Conservation (phyloP, 2,329 filamentous ascomycete genomes). For the Nemania sp. region DNA sequence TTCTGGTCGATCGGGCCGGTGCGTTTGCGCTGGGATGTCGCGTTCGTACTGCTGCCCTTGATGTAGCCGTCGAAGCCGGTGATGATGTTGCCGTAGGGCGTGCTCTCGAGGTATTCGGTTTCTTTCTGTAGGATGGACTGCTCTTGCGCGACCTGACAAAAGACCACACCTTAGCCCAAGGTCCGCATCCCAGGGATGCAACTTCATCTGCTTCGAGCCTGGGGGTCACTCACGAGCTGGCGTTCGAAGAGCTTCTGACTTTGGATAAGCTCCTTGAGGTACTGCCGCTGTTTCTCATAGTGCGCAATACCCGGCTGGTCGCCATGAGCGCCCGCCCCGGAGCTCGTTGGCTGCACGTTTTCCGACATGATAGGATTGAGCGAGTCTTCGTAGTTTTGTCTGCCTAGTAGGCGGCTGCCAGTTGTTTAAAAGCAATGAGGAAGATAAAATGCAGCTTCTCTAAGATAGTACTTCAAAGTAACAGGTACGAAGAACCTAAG, state of each 20-base stretch:
- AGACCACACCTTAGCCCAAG: slow-evolving; percentile 11
- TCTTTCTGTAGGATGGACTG: slow-evolving; percentile 85
- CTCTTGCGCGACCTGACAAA: slow-evolving; percentile 63
- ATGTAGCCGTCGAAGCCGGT: slow-evolving; percentile 98
- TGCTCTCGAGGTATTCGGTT: slow-evolving; percentile 87
- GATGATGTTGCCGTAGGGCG: slow-evolving; percentile 90
- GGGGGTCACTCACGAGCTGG: slow-evolving; percentile 33
- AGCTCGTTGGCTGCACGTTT: slow-evolving; percentile 36
- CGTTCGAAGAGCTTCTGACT: slow-evolving; percentile 36
- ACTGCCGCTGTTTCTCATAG: slow-evolving; percentile 56
- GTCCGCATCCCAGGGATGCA: not conserved
- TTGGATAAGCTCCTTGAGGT: slow-evolving; percentile 53
- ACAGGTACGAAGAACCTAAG: no score
- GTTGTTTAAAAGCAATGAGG: not conserved
- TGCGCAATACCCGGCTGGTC: slow-evolving; percentile 42
- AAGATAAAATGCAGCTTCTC: no score
- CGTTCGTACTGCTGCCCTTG: slow-evolving; percentile 75
- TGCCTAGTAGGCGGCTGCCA: not conserved
- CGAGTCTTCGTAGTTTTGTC: not conserved
- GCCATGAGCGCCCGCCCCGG: slow-evolving; percentile 27
- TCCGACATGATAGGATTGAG: slow-evolving; percentile 38
- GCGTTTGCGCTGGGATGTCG: slow-evolving; percentile 66
- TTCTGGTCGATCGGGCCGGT: slow-evolving; percentile 69
- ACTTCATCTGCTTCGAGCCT: not conserved
- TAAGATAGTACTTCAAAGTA: no score